Evolutionary conservation across 192 early-diverging fungal species (phyloP).

Genomic region (Chytriomyces hyalinus): DNA sequence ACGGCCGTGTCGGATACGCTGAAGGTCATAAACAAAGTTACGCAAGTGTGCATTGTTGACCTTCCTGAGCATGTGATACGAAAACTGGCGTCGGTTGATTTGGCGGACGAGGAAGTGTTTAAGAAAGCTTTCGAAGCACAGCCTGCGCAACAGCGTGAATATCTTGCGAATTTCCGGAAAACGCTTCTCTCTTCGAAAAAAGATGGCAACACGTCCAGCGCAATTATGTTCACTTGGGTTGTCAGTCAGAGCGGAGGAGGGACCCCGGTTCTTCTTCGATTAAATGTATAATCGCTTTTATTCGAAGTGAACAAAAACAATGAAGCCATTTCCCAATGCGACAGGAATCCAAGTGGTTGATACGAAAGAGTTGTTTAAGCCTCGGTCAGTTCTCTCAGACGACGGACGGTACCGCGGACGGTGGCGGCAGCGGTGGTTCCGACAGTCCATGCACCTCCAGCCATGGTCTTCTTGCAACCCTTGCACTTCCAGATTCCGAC

Average conservation of each 20-base stretch:
- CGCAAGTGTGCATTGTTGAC: constrained; percentile 43
- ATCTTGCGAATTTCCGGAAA: background rate
- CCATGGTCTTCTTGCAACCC: constrained; percentile 92
- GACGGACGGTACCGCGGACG: constrained; percentile 94
- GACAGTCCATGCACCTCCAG: constrained; percentile 97
- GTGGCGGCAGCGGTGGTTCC: constrained; percentile 89
- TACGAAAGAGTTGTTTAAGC: constrained; percentile 63
- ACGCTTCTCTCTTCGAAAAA: too few species aligned
- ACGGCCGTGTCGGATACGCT: constrained; percentile 31
- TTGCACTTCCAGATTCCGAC: constrained; percentile 99
- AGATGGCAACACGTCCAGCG: too few species aligned
- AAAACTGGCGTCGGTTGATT: constrained; percentile 28
- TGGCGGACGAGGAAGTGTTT: constrained; percentile 51
- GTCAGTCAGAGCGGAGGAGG: too few species aligned
- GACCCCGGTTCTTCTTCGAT: too few species aligned
- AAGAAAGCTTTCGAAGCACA: constrained; percentile 36
- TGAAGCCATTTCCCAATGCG: too few species aligned
- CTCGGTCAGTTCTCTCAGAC: constrained; percentile 93
- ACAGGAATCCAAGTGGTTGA: too few species aligned
- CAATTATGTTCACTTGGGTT: too few species aligned
- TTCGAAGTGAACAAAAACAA: too few species aligned
- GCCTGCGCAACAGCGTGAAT: constrained; percentile 42
- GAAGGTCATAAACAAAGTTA: constrained; percentile 11
- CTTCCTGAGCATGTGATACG: constrained; percentile 37
- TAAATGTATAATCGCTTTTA: too few species aligned